Percentiles rank a stretch among this genome's conserved stretches.
phyloP scores from a whole-genome alignment of 306 rosid genomes.

The Quercus ilex region DNA sequence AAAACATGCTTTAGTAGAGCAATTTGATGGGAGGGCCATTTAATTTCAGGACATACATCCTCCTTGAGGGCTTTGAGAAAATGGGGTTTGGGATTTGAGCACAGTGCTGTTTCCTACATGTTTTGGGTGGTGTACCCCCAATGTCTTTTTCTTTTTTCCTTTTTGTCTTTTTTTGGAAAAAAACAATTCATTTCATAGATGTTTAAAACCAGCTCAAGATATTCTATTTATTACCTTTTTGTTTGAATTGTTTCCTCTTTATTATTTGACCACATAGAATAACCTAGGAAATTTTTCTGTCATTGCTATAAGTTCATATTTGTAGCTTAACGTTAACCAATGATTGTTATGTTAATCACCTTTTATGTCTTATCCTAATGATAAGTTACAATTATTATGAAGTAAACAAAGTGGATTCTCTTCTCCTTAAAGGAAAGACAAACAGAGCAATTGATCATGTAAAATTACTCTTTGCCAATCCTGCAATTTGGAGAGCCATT shows the following conservation, averaged over 20 bases:
- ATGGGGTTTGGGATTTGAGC: background rate
- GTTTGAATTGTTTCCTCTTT: background rate
- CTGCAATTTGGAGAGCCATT: background rate
- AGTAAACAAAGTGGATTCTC: no score
- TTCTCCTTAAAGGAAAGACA: no score
- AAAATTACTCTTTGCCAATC: background rate
- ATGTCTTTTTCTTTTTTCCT: background rate
- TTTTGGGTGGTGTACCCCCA: background rate
- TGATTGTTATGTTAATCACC: no score
- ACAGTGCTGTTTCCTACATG: background rate
- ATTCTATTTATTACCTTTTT: background rate
- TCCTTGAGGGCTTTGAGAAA: background rate
- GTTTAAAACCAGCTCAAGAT: background rate
- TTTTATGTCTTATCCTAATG: no score
- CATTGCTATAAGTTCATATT: no score
- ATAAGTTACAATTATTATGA: no score
- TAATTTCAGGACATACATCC: background rate
- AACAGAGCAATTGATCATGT: no score
- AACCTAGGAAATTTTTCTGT: no score
- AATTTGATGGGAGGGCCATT: background rate
- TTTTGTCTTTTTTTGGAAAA: background rate
- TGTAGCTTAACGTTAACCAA: no score
- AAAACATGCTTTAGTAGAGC: background rate
- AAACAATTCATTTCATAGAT: background rate
- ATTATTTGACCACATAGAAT: background rate